Conservation (phyloP, 306 rosid genomes). For the Dryas drummondii region DNA sequence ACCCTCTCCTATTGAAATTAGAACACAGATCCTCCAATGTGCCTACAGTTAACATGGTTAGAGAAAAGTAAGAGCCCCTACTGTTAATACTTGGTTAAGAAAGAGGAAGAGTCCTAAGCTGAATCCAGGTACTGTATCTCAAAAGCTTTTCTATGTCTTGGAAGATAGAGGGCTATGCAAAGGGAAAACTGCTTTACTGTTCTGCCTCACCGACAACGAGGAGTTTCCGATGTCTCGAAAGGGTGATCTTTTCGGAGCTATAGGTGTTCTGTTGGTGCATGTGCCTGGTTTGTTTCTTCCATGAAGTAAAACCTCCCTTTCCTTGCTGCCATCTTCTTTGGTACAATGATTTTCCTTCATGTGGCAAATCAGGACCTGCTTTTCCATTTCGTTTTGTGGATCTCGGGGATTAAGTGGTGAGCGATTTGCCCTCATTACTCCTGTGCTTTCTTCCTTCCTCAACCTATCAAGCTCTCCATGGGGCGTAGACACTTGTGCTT, state of each 20-base stretch:
- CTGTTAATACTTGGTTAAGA: neutral
- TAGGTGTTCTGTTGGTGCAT: slow-evolving; percentile 15
- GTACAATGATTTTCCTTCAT: slow-evolving; percentile 53
- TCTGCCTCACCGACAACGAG: slow-evolving; percentile 42
- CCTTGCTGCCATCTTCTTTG: slow-evolving; percentile 35
- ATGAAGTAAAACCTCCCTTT: slow-evolving; percentile 35
- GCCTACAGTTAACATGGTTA: neutral
- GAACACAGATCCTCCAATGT: neutral
- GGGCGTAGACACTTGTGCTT: slow-evolving; percentile 40
- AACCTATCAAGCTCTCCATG: slow-evolving; percentile 41
- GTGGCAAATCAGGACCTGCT: slow-evolving; percentile 65
- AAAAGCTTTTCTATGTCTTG: slow-evolving; percentile 25
- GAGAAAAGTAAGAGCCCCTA: neutral
- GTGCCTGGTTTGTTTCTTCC: slow-evolving; percentile 36
- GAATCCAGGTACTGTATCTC: neutral
- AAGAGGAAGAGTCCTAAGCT: neutral
- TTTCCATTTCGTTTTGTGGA: slow-evolving; percentile 68
- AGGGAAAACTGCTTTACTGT: slow-evolving; percentile 48
- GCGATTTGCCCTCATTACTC: slow-evolving; percentile 19
- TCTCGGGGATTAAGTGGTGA: slow-evolving; percentile 24
- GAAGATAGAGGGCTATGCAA: slow-evolving; percentile 43
- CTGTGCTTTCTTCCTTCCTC: slow-evolving; percentile 36
- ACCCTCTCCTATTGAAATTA: neutral
- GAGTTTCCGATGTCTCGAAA: slow-evolving; percentile 68
- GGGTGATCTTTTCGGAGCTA: slow-evolving; percentile 41